Evolutionary conservation across 768 basidiomycete genomes (phyloP), one percentile per base, ranked within the genome.

Genomic region (Tricholoma sp.): DNA sequence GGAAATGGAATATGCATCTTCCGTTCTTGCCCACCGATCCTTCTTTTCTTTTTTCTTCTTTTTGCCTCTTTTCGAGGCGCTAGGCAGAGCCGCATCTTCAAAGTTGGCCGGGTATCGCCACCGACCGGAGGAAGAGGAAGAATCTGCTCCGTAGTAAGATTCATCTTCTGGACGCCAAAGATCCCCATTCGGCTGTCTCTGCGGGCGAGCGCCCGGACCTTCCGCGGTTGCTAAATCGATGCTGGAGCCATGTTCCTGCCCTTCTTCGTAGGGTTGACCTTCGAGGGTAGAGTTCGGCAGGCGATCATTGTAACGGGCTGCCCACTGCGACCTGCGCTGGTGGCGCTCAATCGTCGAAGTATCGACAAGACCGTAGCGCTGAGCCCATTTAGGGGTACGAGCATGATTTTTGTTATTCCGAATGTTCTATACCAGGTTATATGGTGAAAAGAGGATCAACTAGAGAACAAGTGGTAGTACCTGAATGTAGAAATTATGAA

Each of bases 351-450:
- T 86, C 63, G 88, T 85, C 34, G 85, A 77, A 21, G 83, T 86
- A 69, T 94, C 85, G 60, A 98, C 84, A 46, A 98, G 88, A 37
- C 95, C 95, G 70, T 92, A 92, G 61, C 88, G 83, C 71, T 90
- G 79, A 0, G 88, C 88, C 95, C 95, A 98, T 72, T 97, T 95
- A 18, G 95, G 95, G n/a, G 95, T 97, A 45, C 95, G 85, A 12
- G 81, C 78, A 68, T 90, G 83, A 64, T 84, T 95, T 79, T 95
- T 92, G 78, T 98, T 98, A 75, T 97, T 98, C 56, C 95, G 80
- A 62, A 98, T 85, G 72, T 97, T 97, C 86, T 98, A 69, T 18
- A 54, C 22, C 47, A 19, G 57, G 14, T 68, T 19, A 54, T 24
- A 50, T n/a, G 57, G 18, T 16, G 18, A 16, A 43, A 63, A 47